phyloP scores from a whole-genome alignment of 1,139 yeast species.

The Spencermartinsiella ligniputridi region DNA sequence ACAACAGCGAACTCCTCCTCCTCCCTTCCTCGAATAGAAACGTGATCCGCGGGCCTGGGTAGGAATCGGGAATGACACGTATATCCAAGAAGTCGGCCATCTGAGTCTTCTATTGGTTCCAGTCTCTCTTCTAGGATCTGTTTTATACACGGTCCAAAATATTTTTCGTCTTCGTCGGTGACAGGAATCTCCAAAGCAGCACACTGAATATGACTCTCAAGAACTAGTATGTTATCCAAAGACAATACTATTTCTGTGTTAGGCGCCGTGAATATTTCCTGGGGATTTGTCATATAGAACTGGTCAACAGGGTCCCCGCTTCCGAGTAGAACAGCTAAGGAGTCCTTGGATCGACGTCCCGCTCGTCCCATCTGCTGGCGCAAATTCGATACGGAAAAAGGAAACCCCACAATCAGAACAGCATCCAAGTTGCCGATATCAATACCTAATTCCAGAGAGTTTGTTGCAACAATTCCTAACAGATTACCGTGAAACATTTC shows the following conservation, averaged over 20 bases:
- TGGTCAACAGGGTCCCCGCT: conserved; percentile 86
- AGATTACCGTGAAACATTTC: conserved; percentile 86
- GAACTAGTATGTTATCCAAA: conserved; percentile 51
- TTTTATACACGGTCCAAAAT: conserved; percentile 39
- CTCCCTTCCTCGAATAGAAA: conserved; percentile 71
- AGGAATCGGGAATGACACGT: conserved; percentile 1
- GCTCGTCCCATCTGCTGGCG: conserved; percentile 97
- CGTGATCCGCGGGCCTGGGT: conserved; percentile 61
- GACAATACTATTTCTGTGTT: conserved; percentile 43
- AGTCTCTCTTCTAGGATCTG: conserved; percentile 13
- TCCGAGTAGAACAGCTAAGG: conserved; percentile 79
- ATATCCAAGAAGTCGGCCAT: conserved; percentile 1
- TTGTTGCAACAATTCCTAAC: conserved; percentile 86
- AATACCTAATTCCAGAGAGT: conserved; percentile 91
- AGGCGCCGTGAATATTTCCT: conserved; percentile 48
- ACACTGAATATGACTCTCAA: conserved; percentile 87
- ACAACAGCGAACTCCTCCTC: conserved; percentile 81
- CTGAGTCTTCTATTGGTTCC: conserved; percentile 13
- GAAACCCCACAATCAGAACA: conserved; percentile 89
- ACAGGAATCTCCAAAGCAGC: conserved; percentile 87
- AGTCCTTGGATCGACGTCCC: conserved; percentile 64
- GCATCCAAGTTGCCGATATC: conserved; percentile 92
- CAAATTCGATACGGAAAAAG: conserved; percentile 75
- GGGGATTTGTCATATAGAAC: conserved; percentile 69
- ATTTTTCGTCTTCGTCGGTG: conserved; percentile 47